Evolutionary conservation across 495 filamentous ascomycete species (phyloP).

Genomic region (Xylaria grammica): DNA sequence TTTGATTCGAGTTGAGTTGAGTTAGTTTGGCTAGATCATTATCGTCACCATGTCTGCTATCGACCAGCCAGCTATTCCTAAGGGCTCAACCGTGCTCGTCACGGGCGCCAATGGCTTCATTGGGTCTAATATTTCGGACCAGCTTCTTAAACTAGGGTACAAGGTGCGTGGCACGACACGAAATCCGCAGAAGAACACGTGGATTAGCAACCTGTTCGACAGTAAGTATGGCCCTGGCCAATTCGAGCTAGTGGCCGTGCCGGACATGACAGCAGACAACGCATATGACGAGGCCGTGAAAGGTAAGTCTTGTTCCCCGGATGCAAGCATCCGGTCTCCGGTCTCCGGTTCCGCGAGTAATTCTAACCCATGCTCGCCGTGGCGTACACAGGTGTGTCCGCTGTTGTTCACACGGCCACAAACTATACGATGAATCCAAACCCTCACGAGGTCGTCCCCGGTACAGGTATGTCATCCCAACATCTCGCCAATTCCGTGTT

Average conservation of each 20-base stretch:
- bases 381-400: too few relatives aligned
- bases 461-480: too few relatives aligned
- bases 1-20: too few relatives aligned
- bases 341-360: too few relatives aligned
- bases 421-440: conserved; percentile 44
- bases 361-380: too few relatives aligned
- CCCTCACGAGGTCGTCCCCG: conserved; percentile 51
- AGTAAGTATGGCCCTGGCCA: conserved; percentile 44
- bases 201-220: conserved; percentile 48
- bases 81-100: conserved; percentile 46
- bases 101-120: conserved; percentile 62
- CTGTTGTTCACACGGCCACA: conserved; percentile 54
- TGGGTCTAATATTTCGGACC: conserved; percentile 53
- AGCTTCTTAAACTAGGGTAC: conserved; percentile 54
- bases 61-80: conserved; percentile 20
- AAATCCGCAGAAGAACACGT: conserved; percentile 42
- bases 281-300: conserved; percentile 50
- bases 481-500: too few relatives aligned
- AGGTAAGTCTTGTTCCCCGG: conserved; percentile 29
- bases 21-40: too few relatives aligned
- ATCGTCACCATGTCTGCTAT: too few relatives aligned
- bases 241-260: conserved; percentile 46
- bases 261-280: conserved; percentile 42
- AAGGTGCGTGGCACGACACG: conserved; percentile 58
- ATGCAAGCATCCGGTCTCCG: conserved; percentile 19